Conservation (phyloP, 2,329 filamentous ascomycete genomes). For the Monilinia aucupariae region DNA sequence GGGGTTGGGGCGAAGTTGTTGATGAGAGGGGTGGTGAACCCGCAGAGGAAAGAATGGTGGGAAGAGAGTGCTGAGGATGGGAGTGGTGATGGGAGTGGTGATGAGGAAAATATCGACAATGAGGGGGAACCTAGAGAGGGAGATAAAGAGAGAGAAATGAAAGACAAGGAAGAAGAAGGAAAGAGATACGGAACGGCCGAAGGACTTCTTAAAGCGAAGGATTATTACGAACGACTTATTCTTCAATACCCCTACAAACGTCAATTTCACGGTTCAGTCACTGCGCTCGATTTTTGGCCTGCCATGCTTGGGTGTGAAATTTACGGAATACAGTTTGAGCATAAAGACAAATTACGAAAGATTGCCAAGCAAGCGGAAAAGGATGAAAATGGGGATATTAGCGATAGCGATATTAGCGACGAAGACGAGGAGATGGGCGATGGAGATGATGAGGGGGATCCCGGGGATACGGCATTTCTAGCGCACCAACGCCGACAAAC, state of each 20-base stretch:
- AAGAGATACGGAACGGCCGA: slow-evolving; percentile 39
- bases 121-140: slow-evolving; percentile 15
- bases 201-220: slow-evolving; percentile 52
- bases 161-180: slow-evolving; percentile 11
- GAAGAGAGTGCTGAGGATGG: slow-evolving; percentile 3
- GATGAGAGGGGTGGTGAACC: slow-evolving; percentile 46
- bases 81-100: slow-evolving; percentile 8
- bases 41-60: slow-evolving; percentile 18
- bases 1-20: slow-evolving; percentile 79
- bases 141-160: slow-evolving; percentile 15
- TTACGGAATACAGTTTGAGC: slow-evolving; percentile 63
- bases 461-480: slow-evolving; percentile 24
- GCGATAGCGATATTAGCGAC: slow-evolving; percentile 21
- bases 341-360: slow-evolving; percentile 41
- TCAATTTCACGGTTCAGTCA: slow-evolving; percentile 53
- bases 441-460: slow-evolving; percentile 18
- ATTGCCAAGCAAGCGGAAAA: slow-evolving; percentile 34
- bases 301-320: slow-evolving; percentile 78
- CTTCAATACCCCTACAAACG: slow-evolving; percentile 66
- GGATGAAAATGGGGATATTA: slow-evolving; percentile 27
- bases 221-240: slow-evolving; percentile 75
- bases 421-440: slow-evolving; percentile 19
- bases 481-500: slow-evolving; percentile 22
- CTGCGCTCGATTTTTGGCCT: slow-evolving; percentile 72
- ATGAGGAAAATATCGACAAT: not conserved